Percentiles rank a stretch among this genome's conserved stretches.
Conservation (phyloP, 2,329 filamentous ascomycete species). For the Orbilia brochopaga region DNA sequence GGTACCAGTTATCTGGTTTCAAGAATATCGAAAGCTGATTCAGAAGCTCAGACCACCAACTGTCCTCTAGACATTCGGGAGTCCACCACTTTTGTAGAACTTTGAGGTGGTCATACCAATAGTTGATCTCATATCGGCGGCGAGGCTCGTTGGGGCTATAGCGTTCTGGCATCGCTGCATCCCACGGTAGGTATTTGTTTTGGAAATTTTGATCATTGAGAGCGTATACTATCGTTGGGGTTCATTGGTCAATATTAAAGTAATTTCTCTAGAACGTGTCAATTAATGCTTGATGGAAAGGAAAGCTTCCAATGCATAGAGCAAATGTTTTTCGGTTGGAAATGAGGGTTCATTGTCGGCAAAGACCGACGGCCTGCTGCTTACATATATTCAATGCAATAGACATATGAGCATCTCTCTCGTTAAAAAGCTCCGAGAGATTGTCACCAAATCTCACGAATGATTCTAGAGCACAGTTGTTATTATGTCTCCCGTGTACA, state of each 20-base stretch:
- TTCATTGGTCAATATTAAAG: no score
- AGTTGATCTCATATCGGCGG: constrained; percentile 28
- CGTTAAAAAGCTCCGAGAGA: constrained; percentile 22
- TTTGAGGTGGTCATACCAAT: constrained; percentile 30
- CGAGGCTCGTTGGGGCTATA: background rate
- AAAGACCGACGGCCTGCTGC: constrained; percentile 9
- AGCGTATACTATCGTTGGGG: constrained; percentile 8
- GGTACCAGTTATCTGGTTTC: constrained; percentile 21
- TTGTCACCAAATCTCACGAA: constrained; percentile 41
- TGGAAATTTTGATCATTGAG: constrained; percentile 29
- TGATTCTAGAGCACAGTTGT: constrained; percentile 10
- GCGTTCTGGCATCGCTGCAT: background rate
- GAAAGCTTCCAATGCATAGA: no score
- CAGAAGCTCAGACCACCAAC: constrained; percentile 22
- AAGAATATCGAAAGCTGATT: constrained; percentile 17
- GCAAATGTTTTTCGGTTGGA: no score
- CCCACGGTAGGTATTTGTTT: constrained; percentile 32
- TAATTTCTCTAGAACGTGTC: no score
- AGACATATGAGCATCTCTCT: constrained; percentile 28
- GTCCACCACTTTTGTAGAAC: constrained; percentile 31
- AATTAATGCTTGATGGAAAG: no score
- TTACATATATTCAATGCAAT: constrained; percentile 35
- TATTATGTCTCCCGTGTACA: background rate
- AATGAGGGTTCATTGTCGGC: no score
- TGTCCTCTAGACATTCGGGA: constrained; percentile 14